Percentiles rank a stretch among this genome's conserved stretches.
Evolutionary conservation across 1,139 yeast genomes (phyloP).

Genomic region (Taphrina communis): DNA sequence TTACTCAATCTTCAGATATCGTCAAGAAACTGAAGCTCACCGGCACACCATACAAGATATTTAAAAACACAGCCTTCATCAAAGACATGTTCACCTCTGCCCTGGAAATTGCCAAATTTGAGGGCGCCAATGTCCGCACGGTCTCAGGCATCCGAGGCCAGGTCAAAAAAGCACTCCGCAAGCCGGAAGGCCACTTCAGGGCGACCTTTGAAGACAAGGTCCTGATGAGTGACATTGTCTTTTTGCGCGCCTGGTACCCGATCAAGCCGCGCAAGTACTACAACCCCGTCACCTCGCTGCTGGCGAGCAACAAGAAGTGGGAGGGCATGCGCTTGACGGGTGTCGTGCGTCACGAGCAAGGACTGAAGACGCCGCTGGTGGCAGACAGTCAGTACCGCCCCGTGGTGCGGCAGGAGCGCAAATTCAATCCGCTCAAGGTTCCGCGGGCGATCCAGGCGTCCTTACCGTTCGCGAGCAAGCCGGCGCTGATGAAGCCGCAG

Average conservation of each 20-base stretch:
- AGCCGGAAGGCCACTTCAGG: constrained; percentile 95
- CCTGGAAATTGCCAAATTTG: constrained; percentile 95
- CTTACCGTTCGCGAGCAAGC: constrained; percentile 90
- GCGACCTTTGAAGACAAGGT: constrained; percentile 98
- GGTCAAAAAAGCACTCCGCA: constrained; percentile 88
- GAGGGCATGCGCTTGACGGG: constrained; percentile 96
- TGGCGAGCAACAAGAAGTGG: constrained; percentile 84
- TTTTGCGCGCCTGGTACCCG: constrained; percentile 96
- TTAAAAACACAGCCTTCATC: constrained; percentile 94
- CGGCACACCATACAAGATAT: constrained; percentile 91
- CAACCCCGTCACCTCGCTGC: constrained; percentile 92
- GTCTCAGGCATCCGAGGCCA: constrained; percentile 98
- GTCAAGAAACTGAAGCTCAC: constrained; percentile 94
- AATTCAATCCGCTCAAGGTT: constrained; percentile 83
- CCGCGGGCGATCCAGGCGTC: constrained; percentile 77
- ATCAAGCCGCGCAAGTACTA: constrained; percentile 87
- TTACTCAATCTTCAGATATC: constrained; percentile 84
- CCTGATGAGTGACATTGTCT: constrained; percentile 69
- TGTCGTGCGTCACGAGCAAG: constrained; percentile 79
- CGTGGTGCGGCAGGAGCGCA: constrained; percentile 84
- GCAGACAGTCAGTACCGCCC: constrained; percentile 72
- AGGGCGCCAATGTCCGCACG: constrained; percentile 95
- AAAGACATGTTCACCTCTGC: constrained; percentile 94
- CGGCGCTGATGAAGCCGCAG: constrained; percentile 81
- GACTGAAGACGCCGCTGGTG: constrained; percentile 66